Evolutionary conservation across 345 rosid species (phyloP).

Genomic region (Cardamine chenopodiifolia): DNA sequence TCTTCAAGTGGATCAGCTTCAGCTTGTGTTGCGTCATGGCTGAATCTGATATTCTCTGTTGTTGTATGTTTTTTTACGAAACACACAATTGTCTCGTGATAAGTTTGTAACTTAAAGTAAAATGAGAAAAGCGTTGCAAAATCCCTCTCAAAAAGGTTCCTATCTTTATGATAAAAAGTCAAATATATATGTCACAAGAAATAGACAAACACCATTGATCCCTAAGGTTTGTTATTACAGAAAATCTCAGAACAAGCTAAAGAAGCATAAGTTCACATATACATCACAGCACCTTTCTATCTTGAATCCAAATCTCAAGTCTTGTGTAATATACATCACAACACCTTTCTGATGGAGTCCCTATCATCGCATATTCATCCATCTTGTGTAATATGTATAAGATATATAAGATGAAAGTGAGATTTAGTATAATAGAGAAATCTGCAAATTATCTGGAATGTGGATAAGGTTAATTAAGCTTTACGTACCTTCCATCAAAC

Average conservation of each 20-base stretch:
- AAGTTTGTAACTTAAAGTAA: slow-evolving; percentile 2
- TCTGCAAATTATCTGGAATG: neutral
- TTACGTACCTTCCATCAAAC: slow-evolving; percentile 75
- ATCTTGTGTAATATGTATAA: slow-evolving; percentile 49
- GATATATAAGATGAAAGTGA: slow-evolving; percentile 7
- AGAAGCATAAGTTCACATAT: neutral
- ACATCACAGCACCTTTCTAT: slow-evolving; percentile 8
- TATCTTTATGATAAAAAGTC: slow-evolving; percentile 10
- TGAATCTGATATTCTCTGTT: slow-evolving; percentile 23
- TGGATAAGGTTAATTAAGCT: slow-evolving; percentile 6
- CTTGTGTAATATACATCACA: no score
- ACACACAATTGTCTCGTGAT: slow-evolving; percentile 3
- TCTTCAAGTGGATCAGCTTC: slow-evolving; percentile 32
- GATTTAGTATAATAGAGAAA: slow-evolving; percentile 20
- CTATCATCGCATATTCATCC: slow-evolving; percentile 66
- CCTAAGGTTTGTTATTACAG: slow-evolving; percentile 21
- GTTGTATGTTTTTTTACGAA: slow-evolving; percentile 22
- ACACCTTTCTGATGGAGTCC: slow-evolving; percentile 62
- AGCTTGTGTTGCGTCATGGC: slow-evolving; percentile 36
- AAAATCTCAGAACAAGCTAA: slow-evolving; percentile 8
- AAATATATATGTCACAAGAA: slow-evolving; percentile 19
- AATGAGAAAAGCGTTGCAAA: slow-evolving; percentile 14
- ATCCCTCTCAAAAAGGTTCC: slow-evolving; percentile 16
- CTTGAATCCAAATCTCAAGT: slow-evolving; percentile 23
- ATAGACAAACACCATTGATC: slow-evolving; percentile 17